These are phyloP conservation scores for Bothriochloa decipiens DNA, from an alignment of 176 grass and related monocot species.

Conservation along the genomic window DNA sequence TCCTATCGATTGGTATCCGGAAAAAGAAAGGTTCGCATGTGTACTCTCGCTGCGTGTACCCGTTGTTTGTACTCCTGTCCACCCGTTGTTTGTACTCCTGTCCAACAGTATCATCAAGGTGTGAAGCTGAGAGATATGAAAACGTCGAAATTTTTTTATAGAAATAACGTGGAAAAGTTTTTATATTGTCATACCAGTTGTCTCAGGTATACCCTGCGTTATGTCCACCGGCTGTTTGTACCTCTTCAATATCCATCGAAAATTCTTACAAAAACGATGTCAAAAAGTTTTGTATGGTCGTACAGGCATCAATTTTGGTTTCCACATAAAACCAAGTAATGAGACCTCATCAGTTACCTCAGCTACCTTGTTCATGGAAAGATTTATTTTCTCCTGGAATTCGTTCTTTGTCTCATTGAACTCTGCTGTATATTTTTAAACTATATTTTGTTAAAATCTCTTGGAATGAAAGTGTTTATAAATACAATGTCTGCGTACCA, in stretches of 20 bases:
- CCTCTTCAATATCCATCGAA: too few relatives aligned
- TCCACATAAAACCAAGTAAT: not conserved
- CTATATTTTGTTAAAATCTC: not conserved
- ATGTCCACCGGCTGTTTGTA: too few relatives aligned
- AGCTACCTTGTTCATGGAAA: not conserved
- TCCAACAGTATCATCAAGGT: not conserved
- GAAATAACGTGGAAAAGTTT: too few relatives aligned
- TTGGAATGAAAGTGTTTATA: not conserved
- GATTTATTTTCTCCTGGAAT: not conserved
- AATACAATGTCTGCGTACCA: not conserved
- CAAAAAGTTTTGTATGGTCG: too few relatives aligned
- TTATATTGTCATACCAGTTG: too few relatives aligned
- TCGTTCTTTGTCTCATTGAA: not conserved
- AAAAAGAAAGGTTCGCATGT: not conserved
- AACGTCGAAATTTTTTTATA: not conserved
- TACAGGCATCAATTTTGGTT: not conserved
- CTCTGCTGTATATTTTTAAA: not conserved
- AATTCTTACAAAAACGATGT: too few relatives aligned
- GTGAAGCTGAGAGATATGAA: not conserved
- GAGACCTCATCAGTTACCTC: not conserved
- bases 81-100: not conserved
- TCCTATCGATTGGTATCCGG: not conserved
- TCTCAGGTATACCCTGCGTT: too few relatives aligned
- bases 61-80: not conserved
- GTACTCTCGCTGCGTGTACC: not conserved